Conservation (phyloP, 148 eudicot species). For the Polygonum maritimum region DNA sequence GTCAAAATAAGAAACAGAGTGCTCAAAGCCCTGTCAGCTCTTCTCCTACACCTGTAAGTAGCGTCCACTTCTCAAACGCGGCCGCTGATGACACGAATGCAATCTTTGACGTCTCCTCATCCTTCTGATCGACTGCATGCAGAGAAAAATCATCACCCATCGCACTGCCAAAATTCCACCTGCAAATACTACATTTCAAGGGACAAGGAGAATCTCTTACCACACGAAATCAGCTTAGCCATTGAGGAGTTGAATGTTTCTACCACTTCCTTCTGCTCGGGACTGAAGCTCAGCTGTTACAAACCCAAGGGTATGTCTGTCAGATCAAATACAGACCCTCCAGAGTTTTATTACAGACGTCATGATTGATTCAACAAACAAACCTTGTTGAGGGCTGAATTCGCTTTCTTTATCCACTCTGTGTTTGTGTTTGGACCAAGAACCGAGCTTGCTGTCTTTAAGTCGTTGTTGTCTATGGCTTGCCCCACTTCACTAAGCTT, state of each 20-base stretch:
- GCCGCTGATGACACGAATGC: slow-evolving; percentile 86
- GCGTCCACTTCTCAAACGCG: slow-evolving; percentile 90
- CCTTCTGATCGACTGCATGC: slow-evolving; percentile 47
- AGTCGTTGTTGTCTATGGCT: slow-evolving; percentile 94
- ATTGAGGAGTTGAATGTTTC: slow-evolving; percentile 63
- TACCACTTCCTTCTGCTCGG: slow-evolving; percentile 68
- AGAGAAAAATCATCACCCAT: not conserved
- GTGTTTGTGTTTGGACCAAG: slow-evolving; percentile 51
- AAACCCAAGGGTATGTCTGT: not conserved
- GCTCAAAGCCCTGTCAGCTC: slow-evolving; percentile 82
- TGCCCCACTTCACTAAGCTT: slow-evolving; percentile 76
- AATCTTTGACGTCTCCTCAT: slow-evolving; percentile 53
- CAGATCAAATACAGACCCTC: not conserved
- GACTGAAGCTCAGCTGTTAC: slow-evolving; percentile 53
- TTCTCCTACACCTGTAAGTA: slow-evolving; percentile 56
- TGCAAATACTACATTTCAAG: not conserved
- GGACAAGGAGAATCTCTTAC: slow-evolving; percentile 19
- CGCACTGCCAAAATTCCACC: not conserved
- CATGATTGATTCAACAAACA: not conserved
- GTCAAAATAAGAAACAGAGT: not conserved
- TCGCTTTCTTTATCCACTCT: slow-evolving; percentile 81
- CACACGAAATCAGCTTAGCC: slow-evolving; percentile 60
- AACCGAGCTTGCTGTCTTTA: slow-evolving; percentile 58
- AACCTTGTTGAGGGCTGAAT: slow-evolving; percentile 78
- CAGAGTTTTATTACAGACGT: not conserved